Conservation (phyloP, 1,284 basidiomycete species). For the Marasmius fiardii region DNA sequence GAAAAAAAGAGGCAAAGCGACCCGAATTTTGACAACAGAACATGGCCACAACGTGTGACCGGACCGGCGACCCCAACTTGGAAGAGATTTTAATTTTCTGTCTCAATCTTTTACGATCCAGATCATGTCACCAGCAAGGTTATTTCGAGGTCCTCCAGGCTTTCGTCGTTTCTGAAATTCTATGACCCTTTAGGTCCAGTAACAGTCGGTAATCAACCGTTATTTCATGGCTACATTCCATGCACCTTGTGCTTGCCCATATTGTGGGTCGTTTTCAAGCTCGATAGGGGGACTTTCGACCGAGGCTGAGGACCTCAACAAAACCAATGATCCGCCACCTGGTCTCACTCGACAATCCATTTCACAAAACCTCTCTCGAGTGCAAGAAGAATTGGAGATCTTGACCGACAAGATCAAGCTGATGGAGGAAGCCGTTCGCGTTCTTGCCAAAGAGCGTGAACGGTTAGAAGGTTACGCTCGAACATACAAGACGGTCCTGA, state of each 20-base stretch:
- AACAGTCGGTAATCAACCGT: too few species aligned
- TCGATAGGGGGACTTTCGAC: neutral
- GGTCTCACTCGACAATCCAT: neutral
- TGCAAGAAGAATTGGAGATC: neutral
- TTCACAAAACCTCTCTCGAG: neutral
- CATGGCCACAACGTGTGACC: too few species aligned
- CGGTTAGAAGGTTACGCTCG: neutral
- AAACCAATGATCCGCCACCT: neutral
- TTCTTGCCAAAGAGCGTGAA: neutral
- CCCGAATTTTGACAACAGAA: too few species aligned
- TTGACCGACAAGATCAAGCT: neutral
- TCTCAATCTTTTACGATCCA: too few species aligned
- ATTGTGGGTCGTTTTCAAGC: neutral
- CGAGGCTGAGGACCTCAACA: neutral
- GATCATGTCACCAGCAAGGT: too few species aligned
- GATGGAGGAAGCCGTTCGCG: neutral
- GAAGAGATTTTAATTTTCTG: too few species aligned
- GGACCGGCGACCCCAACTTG: too few species aligned
- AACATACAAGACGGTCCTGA: neutral
- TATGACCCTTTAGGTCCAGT: too few species aligned
- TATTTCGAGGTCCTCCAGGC: too few species aligned
- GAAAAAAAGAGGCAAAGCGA: too few species aligned
- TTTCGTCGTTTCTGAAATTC: too few species aligned
- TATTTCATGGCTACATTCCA: neutral
- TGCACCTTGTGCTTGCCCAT: neutral